phyloP scores from a whole-genome alignment of 2,329 filamentous ascomycete species.

The Diaporthe sp. region DNA sequence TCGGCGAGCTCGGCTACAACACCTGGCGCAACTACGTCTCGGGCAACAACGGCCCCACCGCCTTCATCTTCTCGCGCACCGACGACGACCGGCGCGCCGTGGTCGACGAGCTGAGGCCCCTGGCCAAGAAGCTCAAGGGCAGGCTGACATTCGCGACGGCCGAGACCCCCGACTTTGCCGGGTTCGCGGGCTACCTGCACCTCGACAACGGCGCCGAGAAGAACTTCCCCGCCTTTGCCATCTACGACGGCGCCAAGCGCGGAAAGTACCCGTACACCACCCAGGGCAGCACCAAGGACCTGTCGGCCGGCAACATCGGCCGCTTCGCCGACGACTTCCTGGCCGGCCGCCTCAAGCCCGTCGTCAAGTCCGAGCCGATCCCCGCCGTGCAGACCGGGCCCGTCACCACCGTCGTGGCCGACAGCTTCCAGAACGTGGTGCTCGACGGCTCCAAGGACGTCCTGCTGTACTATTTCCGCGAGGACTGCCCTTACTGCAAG shows the following conservation, averaged over 20 bases:
- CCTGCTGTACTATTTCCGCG: slow-evolving; percentile 97
- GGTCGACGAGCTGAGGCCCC: slow-evolving; percentile 81
- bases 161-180: slow-evolving; percentile 93
- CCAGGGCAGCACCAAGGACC: slow-evolving; percentile 78
- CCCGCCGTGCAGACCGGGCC: slow-evolving; percentile 93
- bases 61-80: slow-evolving; percentile 97
- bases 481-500: slow-evolving; percentile 99
- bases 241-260: slow-evolving; percentile 96
- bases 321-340: slow-evolving; percentile 89
- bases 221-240: slow-evolving; percentile 95
- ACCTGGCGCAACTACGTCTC: slow-evolving; percentile 97
- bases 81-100: slow-evolving; percentile 88
- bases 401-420: slow-evolving; percentile 90
- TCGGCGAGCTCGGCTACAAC: slow-evolving; percentile 96
- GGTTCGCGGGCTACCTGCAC: slow-evolving; percentile 97
- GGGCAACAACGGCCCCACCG: slow-evolving; percentile 85
- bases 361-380: slow-evolving; percentile 98
- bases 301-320: slow-evolving; percentile 79
- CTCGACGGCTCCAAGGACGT: slow-evolving; percentile 97
- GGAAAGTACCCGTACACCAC: slow-evolving; percentile 96
- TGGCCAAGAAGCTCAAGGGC: slow-evolving; percentile 94
- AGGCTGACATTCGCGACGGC: slow-evolving; percentile 98
- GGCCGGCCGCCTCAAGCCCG: slow-evolving; percentile 90
- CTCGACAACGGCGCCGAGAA: slow-evolving; percentile 82
- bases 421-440: slow-evolving; percentile 93